phyloP scores from a whole-genome alignment of 2,329 filamentous ascomycete species.

The Pseudogymnoascus sp. region DNA sequence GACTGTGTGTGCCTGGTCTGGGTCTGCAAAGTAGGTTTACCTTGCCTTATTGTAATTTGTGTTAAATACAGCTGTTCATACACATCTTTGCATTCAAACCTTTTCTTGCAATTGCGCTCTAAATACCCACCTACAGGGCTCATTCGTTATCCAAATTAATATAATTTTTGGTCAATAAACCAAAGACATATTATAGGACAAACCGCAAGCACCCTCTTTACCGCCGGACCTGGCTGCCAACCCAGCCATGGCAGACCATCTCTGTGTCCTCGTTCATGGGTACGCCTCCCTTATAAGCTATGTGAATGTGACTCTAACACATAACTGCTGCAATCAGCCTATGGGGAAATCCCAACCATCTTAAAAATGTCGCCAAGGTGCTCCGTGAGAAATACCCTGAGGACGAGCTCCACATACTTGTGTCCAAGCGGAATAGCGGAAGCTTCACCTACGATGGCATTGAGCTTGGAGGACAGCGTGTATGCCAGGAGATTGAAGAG shows the following conservation, averaged over 20 bases:
- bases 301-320: background rate
- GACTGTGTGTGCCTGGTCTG: slow-evolving; percentile 47
- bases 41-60: background rate
- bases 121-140: background rate
- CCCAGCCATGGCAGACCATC: slow-evolving; percentile 49
- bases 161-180: background rate
- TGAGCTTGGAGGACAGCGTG: slow-evolving; percentile 59
- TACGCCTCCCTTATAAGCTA: slow-evolving; percentile 12
- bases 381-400: slow-evolving; percentile 54
- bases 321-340: slow-evolving; percentile 39
- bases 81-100: background rate
- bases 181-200: background rate
- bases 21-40: background rate
- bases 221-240: background rate
- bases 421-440: slow-evolving; percentile 66
- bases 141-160: background rate
- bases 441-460: slow-evolving; percentile 67
- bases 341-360: slow-evolving; percentile 73
- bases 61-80: background rate
- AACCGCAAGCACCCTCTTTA: background rate
- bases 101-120: background rate
- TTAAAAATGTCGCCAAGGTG: slow-evolving; percentile 59
- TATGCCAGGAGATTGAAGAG: slow-evolving; percentile 61
- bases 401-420: slow-evolving; percentile 61
- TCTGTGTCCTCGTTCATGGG: slow-evolving; percentile 72